Percentiles rank a stretch among this genome's conserved stretches.
These are phyloP conservation scores for Kockovaella imperatae DNA, from an alignment of 768 basidiomycete genomes.

Conservation along the genomic window DNA sequence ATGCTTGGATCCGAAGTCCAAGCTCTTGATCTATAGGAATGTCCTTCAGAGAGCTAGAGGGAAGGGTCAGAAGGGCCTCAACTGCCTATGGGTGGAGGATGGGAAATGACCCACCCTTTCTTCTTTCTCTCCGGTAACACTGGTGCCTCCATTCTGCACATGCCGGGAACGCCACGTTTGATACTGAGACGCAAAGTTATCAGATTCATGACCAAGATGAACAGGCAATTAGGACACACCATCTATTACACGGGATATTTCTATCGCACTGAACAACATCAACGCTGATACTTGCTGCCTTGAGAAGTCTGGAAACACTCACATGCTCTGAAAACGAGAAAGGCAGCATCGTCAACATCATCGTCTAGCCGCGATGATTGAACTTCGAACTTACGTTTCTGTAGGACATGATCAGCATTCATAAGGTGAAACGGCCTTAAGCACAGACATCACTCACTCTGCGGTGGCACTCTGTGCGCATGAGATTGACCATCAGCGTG, in stretches of 20 bases:
- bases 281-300: slow-evolving; percentile 1
- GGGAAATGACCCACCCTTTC: slow-evolving; percentile 17
- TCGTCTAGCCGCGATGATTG: background rate
- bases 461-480: slow-evolving; percentile 34
- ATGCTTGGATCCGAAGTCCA: slow-evolving; percentile 27
- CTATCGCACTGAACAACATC: slow-evolving; percentile 33
- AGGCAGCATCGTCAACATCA: slow-evolving; percentile 3
- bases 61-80: background rate
- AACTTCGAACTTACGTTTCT: slow-evolving; percentile 32
- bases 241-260: slow-evolving; percentile 39
- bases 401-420: background rate
- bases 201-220: background rate
- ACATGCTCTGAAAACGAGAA: slow-evolving; percentile 30
- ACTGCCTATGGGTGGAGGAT: background rate
- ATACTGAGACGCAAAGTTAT: slow-evolving; percentile 17
- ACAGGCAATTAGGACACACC: slow-evolving; percentile 13
- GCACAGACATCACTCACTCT: slow-evolving; percentile 21
- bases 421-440: background rate
- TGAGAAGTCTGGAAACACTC: slow-evolving; percentile 1
- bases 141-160: slow-evolving; percentile 38
- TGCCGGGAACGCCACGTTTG: slow-evolving; percentile 34
- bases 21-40: slow-evolving; percentile 28
- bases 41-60: slow-evolving; percentile 15
- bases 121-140: slow-evolving; percentile 27
- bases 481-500: background rate